A percentile compares a stretch with the other conserved stretches of the same genome.
phyloP scores from a whole-genome alignment of 768 basidiomycete genomes.

The Leccinellum luteum region DNA sequence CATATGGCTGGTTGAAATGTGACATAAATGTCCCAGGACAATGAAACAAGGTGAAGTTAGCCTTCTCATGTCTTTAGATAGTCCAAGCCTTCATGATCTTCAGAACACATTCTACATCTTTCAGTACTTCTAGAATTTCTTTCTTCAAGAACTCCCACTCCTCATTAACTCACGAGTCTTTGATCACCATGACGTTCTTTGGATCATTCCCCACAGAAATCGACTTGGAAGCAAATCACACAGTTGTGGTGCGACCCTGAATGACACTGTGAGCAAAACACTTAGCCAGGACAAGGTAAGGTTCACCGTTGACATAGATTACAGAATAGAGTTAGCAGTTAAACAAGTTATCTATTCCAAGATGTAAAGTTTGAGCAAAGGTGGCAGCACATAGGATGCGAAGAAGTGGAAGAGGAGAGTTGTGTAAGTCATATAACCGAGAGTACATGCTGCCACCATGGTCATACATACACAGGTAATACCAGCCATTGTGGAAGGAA shows the following conservation, averaged over 20 bases:
- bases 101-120: not conserved
- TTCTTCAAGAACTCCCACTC: not conserved
- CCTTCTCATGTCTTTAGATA: not conserved
- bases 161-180: not conserved
- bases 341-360: not conserved
- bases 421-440: not conserved
- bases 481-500: not conserved
- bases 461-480: constrained; percentile 1
- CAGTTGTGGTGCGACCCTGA: not conserved
- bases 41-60: not conserved
- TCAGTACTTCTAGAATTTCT: not conserved
- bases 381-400: not conserved
- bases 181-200: not conserved
- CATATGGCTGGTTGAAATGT: not conserved
- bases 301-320: not conserved
- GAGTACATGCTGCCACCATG: not conserved
- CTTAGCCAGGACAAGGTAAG: not conserved
- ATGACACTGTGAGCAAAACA: not conserved
- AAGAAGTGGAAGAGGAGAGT: not conserved
- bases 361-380: not conserved
- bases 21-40: not conserved
- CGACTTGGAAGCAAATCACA: not conserved
- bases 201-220: not conserved
- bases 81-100: not conserved
- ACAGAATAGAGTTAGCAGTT: not conserved